phyloP scores from a whole-genome alignment of 139 green algal genomes.

The Astrephomene gubernaculifera region DNA sequence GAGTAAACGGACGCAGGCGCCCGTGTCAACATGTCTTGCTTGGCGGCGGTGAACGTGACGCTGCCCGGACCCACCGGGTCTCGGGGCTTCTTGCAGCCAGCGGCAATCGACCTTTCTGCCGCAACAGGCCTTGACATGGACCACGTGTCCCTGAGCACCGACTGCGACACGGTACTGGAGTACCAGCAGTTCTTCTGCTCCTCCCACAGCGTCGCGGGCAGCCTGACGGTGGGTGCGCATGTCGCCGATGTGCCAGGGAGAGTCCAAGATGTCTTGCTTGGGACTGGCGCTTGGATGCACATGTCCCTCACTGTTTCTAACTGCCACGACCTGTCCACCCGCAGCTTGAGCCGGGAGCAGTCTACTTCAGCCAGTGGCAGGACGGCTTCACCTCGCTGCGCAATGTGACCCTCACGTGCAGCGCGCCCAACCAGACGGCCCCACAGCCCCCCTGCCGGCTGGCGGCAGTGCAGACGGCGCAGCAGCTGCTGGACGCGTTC shows the following conservation, averaged over 20 bases:
- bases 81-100: slow-evolving; percentile 2
- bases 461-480: background rate
- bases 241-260: too few relatives aligned
- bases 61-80: background rate
- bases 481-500: slow-evolving; percentile 21
- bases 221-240: slow-evolving; percentile 24
- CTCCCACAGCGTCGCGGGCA: background rate
- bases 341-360: background rate
- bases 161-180: slow-evolving; percentile 10
- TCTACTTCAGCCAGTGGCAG: background rate
- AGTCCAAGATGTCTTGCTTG: too few relatives aligned
- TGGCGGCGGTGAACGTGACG: background rate
- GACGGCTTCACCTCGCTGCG: slow-evolving; percentile 6
- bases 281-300: too few relatives aligned
- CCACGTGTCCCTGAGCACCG: background rate
- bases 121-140: background rate
- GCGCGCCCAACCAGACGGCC: background rate
- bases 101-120: background rate
- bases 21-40: slow-evolving; percentile 1
- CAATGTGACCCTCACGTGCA: slow-evolving; percentile 32
- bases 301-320: too few relatives aligned
- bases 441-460: slow-evolving; percentile 17
- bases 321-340: too few relatives aligned
- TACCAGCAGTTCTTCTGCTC: slow-evolving; percentile 31
- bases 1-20: slow-evolving; percentile 1